Conservation (phyloP, 2,329 filamentous ascomycete species). For the Ascochyta koolunga region DNA sequence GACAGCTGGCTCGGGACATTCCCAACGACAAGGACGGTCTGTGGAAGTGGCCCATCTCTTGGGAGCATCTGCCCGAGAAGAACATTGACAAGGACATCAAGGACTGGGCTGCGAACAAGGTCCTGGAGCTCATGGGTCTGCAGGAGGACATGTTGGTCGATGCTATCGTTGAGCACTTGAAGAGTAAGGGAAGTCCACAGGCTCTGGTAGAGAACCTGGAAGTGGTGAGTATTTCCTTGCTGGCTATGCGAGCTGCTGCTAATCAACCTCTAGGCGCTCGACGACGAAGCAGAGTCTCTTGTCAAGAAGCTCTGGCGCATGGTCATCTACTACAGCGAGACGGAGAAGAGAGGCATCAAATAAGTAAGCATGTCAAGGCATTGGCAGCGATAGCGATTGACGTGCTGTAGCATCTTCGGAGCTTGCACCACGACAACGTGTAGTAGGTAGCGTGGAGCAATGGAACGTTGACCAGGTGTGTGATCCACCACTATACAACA, state of each 20-base stretch:
- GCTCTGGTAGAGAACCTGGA: conserved; percentile 84
- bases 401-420: conserved; percentile 29
- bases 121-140: conserved; percentile 93
- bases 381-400: conserved; percentile 20
- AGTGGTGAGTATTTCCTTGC: conserved; percentile 65
- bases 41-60: conserved; percentile 92
- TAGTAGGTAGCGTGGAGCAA: conserved; percentile 17
- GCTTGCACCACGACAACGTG: conserved; percentile 22
- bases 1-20: conserved; percentile 86
- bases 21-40: conserved; percentile 84
- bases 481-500: background rate
- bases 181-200: conserved; percentile 74
- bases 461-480: background rate
- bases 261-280: conserved; percentile 68
- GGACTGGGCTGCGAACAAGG: conserved; percentile 97
- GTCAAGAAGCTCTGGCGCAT: conserved; percentile 98
- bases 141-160: conserved; percentile 96
- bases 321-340: conserved; percentile 97
- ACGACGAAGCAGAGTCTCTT: conserved; percentile 91
- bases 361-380: conserved; percentile 25
- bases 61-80: conserved; percentile 85
- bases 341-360: conserved; percentile 81
- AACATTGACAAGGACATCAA: conserved; percentile 84
- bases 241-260: background rate
- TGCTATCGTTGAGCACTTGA: conserved; percentile 85